Percentiles rank a stretch among this genome's conserved stretches.
Conservation (phyloP, 495 filamentous ascomycete genomes). For the Aspergillus hancockii region DNA sequence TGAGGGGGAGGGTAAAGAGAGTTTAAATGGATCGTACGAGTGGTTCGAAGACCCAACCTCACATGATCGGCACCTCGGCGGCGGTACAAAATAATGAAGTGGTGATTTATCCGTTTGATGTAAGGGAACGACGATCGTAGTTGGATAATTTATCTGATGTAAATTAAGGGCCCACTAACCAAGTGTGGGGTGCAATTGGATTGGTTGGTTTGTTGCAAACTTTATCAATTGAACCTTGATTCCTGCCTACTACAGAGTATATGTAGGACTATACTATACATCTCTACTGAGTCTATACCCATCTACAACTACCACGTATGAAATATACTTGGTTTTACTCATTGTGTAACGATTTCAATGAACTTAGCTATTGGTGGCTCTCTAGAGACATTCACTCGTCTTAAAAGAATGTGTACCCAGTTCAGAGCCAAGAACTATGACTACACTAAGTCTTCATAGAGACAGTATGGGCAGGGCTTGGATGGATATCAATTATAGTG, state of each 20-base stretch:
- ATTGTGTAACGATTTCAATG: too few relatives aligned
- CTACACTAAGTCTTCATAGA: too few relatives aligned
- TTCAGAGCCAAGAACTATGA: too few relatives aligned
- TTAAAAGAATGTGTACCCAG: too few relatives aligned
- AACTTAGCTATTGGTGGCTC: too few relatives aligned
- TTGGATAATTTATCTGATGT: constrained; percentile 7
- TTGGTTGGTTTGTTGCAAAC: background rate
- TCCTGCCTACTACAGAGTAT: background rate
- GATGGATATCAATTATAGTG: too few relatives aligned
- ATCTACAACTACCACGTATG: too few relatives aligned
- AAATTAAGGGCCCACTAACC: constrained; percentile 1
- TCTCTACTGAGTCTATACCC: too few relatives aligned
- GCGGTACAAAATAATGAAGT: constrained; percentile 22
- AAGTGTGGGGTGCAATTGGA: constrained; percentile 1
- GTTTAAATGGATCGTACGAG: constrained; percentile 6
- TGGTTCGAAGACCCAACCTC: constrained; percentile 19
- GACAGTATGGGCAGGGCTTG: too few relatives aligned
- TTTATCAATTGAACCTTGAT: background rate
- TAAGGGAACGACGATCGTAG: constrained; percentile 2
- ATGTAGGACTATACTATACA: background rate
- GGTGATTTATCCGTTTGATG: constrained; percentile 16
- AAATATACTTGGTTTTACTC: too few relatives aligned
- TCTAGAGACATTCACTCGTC: too few relatives aligned
- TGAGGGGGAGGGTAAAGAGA: background rate
- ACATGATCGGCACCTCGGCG: constrained; percentile 30